Base-by-base conservation (phyloP, 2,329 filamentous ascomycete genomes). In the Hawksworthiomyces lignivorus region DNA sequence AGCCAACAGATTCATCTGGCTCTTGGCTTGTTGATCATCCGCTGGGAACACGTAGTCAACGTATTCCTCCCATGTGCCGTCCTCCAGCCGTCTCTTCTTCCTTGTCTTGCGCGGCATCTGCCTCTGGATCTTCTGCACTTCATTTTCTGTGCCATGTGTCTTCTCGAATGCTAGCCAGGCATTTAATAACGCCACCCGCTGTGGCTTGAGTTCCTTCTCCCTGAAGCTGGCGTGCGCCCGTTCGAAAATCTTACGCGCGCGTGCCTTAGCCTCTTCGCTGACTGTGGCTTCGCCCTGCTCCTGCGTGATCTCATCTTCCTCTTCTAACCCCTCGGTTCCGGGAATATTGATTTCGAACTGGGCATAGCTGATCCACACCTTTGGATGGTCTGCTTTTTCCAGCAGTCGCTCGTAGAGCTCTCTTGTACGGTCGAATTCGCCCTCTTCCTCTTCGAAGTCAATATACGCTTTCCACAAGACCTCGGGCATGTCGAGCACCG, bases 321-420 rank as follows among this genome's bases (percentile, higher is more conserved):
- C 80, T 31, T 75, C n/a, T n/a, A n/a, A n/a, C n/a, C n/a, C 75
- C 36, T 78, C 77, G 39, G 78, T 75, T 44, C 94, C 88, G 33
- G 88, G 87, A 0, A 95, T 81, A 60, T 92, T 90, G 68, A 97
- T 87, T 64, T 98, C 92, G 57, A 98, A 97, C 61, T 94, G 86
- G n/a, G 92, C 92, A 65, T 90, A 98, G 61, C 86, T 90, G 62
- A 92, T 94, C 92, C 92, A 98, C 46, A 98, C 92, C 71, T 97
- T 98, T 70, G 96, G 88, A 58, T 98, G 92, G 56, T 92, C 83
- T n/a, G 92, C 95, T 78, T 94, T 96, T 56, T 87, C 73, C 32
- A 98, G 74, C 11, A 98, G 73, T 7, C 90, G 79, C 67, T 97
- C 90, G 65, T 97, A 98, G 33, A 98, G 69, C 4, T 69, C 68